Conservation (phyloP, 2,329 filamentous ascomycete genomes). For the Teratosphaeria destructans region DNA sequence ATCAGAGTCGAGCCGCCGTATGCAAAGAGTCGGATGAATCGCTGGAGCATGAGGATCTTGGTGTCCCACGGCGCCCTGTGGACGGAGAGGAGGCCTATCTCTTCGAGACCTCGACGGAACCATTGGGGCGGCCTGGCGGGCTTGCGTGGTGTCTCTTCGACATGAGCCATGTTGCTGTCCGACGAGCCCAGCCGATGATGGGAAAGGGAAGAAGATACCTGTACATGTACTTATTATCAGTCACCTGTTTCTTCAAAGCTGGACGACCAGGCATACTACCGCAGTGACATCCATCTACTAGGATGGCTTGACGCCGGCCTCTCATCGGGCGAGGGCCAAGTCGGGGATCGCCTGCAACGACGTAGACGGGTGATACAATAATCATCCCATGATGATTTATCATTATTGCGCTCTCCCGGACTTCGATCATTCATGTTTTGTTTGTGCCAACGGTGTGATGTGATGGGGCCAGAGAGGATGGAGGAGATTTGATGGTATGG, state of each 20-base stretch:
- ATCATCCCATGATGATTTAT: no score
- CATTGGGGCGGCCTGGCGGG: neutral
- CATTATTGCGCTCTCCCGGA: no score
- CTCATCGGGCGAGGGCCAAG: neutral
- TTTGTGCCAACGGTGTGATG: no score
- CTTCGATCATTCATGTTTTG: no score
- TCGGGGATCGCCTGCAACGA: neutral
- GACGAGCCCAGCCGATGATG: neutral
- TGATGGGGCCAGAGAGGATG: no score
- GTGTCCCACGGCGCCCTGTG: conserved; percentile 37
- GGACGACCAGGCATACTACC: neutral
- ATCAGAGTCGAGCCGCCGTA: conserved; percentile 41
- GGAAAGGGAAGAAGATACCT: neutral
- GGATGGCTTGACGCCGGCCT: neutral
- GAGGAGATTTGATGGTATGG: no score
- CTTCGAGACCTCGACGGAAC: conserved; percentile 14
- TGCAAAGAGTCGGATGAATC: conserved; percentile 53
- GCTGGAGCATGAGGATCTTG: conserved; percentile 48
- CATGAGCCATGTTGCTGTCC: neutral
- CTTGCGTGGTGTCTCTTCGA: neutral
- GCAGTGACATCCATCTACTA: neutral
- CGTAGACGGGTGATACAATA: neutral
- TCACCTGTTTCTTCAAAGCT: neutral
- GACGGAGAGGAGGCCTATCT: conserved; percentile 39
- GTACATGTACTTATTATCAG: neutral